Evolutionary conservation across 179 eudicot species (phyloP), one percentile per base, ranked within the genome.

Genomic region (Carnegiea gigantea): DNA sequence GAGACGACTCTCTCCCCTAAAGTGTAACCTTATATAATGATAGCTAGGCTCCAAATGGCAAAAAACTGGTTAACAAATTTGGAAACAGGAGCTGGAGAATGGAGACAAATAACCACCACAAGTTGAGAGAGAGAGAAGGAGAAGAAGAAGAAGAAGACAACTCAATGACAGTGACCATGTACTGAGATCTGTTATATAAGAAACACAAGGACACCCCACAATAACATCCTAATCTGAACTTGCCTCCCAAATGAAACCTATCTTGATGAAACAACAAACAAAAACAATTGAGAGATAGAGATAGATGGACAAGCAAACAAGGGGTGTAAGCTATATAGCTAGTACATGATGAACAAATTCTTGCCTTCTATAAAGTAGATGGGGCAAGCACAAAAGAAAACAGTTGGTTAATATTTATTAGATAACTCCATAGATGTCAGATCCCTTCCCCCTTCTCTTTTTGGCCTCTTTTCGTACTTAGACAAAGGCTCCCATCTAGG

Each of bases 181-280:
- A n/a, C 68, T 23, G 9, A 51, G 57, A 81, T 48, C n/a, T 36
- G 23, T 54, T 57, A 48, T 20, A 72, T 54, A 62, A 30, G 40
- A 36, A 79, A 62, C 40, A 23, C 73, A 64, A 79, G 75, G 70
- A 53, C 23, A 40, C 48, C 80, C 80, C 57, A 79, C 60, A 70
- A 83, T n/a, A 48, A 65, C 79, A 75, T 43, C 44, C 24, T 30
- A 80, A 71, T 77, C 72, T 77, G 17, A 79, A 80, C 15, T 83
- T 83, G 76, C 49, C 57, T 51, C 67, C 59, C 73, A 62, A 62
- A 62, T 62, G 68, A 62, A 62, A 33, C 73, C 44, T 33, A 70
- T 70, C 73, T 70, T 70, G 40, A 36, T 33, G 23, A 44, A 70
- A 70, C 73, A 44, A 75, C 62, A 20, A 73, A 74, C 43, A 9